A percentile compares a stretch with the other conserved stretches of the same genome.
Conservation (phyloP, 176 grass and related monocot genomes). For the Oryza nivara region DNA sequence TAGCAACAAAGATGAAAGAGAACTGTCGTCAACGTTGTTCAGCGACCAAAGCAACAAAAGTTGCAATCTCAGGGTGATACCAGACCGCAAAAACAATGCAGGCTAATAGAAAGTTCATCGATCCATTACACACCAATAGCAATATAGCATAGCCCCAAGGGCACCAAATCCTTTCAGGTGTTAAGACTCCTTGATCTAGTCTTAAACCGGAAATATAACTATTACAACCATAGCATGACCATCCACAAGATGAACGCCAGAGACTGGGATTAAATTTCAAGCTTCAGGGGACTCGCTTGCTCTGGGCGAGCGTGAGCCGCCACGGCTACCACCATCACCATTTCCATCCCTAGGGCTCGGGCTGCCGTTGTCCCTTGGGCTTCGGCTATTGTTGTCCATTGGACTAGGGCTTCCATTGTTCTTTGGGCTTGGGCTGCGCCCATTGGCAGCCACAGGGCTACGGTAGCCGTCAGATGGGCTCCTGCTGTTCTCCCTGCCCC, state of each 20-base stretch:
- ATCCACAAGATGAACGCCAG: not conserved
- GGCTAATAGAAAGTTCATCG: not conserved
- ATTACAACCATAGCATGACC: not conserved
- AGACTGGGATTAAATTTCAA: not conserved
- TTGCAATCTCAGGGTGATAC: not conserved
- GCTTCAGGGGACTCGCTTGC: constrained; percentile 34
- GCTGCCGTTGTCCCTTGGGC: not conserved
- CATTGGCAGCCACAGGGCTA: constrained; percentile 51
- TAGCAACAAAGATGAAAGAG: not conserved
- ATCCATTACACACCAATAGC: constrained; percentile 13
- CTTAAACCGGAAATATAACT: constrained; percentile 26
- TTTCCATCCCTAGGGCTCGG: not conserved
- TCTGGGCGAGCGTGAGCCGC: constrained; percentile 32
- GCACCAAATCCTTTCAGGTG: not conserved
- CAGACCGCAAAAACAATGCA: not conserved
- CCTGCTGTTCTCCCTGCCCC: constrained; percentile 47
- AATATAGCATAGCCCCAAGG: not conserved
- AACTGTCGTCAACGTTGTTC: not conserved
- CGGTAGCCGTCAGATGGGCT: constrained; percentile 56
- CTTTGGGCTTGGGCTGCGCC: not conserved
- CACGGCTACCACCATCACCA: not conserved
- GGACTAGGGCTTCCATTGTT: too few relatives aligned
- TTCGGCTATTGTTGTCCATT: not conserved
- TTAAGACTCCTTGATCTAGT: not conserved
- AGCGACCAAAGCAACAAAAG: not conserved